These are phyloP conservation scores for Microthlaspi erraticum DNA, from an alignment of 345 rosid species.

Conservation along the genomic window DNA sequence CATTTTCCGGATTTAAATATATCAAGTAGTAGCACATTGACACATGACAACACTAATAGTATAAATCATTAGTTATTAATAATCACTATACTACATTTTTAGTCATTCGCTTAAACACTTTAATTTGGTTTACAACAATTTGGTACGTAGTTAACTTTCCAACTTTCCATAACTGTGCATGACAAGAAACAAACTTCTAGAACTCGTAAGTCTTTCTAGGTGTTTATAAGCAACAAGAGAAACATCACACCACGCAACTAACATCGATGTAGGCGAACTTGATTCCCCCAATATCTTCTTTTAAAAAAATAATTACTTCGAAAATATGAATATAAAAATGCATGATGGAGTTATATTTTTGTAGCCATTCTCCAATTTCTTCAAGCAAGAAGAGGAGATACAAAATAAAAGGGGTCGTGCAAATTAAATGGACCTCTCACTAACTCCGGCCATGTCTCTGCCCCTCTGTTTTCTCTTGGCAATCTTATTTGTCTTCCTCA, in stretches of 20 bases:
- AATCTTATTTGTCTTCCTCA: conserved; percentile 16
- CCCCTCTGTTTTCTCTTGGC: conserved; percentile 16
- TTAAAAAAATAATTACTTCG: no score
- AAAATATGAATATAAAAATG: conserved; percentile 6
- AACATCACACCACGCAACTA: background rate
- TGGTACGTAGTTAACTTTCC: background rate
- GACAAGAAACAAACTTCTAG: background rate
- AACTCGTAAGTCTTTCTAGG: background rate
- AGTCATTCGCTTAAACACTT: background rate
- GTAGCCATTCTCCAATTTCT: background rate
- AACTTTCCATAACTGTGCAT: conserved; percentile 20
- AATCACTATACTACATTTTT: background rate
- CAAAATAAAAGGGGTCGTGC: background rate
- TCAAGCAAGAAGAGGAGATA: background rate
- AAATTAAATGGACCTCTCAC: conserved; percentile 31
- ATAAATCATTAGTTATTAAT: background rate
- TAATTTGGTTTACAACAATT: conserved; percentile 4
- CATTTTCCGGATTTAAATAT: no score
- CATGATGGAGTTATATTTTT: conserved; percentile 4
- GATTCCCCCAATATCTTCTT: background rate
- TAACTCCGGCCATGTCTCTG: background rate
- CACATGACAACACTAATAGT: no score
- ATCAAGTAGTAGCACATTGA: no score
- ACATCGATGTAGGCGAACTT: background rate
- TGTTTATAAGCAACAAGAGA: background rate